A percentile compares a stretch with the other conserved stretches of the same genome.
Conservation (phyloP, 2,329 filamentous ascomycete genomes). For the Aspergillus sp. region DNA sequence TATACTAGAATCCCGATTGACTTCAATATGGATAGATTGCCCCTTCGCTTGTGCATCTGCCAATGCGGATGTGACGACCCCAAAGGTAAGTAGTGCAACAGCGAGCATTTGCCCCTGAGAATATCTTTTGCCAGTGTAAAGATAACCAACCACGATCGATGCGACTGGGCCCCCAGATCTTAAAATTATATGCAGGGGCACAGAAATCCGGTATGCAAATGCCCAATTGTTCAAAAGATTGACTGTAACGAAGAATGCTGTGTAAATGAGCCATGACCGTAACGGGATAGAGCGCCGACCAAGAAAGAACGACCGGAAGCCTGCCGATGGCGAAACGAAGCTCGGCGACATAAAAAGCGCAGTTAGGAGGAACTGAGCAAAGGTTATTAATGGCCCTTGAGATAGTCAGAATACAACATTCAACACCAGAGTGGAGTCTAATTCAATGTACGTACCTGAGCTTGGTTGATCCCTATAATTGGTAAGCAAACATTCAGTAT, state of each 20-base stretch:
- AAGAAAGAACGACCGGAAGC: conserved; percentile 69
- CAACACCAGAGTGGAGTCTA: background rate
- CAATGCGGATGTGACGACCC: conserved; percentile 84
- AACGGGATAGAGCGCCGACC: conserved; percentile 78
- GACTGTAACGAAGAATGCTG: conserved; percentile 85
- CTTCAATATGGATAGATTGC: conserved; percentile 30
- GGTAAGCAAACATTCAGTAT: conserved; percentile 12
- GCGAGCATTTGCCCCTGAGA: conserved; percentile 76
- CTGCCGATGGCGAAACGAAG: conserved; percentile 64
- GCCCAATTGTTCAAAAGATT: conserved; percentile 97
- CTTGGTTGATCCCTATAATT: conserved; percentile 71
- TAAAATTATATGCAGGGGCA: conserved; percentile 94
- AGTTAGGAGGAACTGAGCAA: conserved; percentile 85
- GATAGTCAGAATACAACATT: background rate
- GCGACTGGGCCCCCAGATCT: conserved; percentile 94
- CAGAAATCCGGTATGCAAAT: conserved; percentile 94
- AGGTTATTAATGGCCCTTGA: conserved; percentile 78
- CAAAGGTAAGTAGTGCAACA: conserved; percentile 78
- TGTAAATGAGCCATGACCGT: conserved; percentile 82
- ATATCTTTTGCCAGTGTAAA: conserved; percentile 78
- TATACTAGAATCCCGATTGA: conserved; percentile 38
- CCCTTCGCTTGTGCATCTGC: conserved; percentile 84
- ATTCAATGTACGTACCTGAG: conserved; percentile 62
- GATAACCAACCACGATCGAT: conserved; percentile 85
- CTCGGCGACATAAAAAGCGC: conserved; percentile 74